Conservation (phyloP, 805 yeast genomes). For the Candida anglica region DNA sequence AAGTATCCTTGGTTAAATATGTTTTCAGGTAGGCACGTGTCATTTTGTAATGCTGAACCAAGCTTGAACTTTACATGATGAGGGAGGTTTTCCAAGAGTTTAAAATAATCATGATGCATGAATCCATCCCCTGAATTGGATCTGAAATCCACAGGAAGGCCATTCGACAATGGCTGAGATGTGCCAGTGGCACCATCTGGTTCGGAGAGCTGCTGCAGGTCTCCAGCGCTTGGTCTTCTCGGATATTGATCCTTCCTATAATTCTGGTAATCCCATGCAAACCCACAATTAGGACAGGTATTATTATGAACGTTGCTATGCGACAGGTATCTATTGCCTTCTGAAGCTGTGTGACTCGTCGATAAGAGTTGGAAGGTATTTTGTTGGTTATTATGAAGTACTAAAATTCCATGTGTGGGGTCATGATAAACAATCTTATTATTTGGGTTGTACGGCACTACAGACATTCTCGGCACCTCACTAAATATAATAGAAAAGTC, state of each 20-base stretch:
- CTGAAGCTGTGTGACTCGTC: conserved; percentile 4
- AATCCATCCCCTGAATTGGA: conserved; percentile 16
- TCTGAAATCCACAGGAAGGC: too few species aligned
- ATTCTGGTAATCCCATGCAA: conserved; percentile 13
- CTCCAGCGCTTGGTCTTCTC: neutral
- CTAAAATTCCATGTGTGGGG: conserved; percentile 29
- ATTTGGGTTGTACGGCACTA: conserved; percentile 31
- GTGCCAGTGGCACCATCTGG: neutral
- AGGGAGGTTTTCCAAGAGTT: conserved; percentile 26
- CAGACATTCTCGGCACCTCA: too few species aligned
- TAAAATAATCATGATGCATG: conserved; percentile 35
- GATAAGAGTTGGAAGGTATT: conserved; percentile 25
- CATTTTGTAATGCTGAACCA: too few species aligned
- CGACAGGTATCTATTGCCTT: too few species aligned
- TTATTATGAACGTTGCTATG: too few species aligned
- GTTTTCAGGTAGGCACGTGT: conserved; percentile 38
- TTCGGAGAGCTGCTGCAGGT: neutral
- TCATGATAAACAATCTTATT: conserved; percentile 32
- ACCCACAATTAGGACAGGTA: conserved; percentile 35
- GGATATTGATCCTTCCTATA: too few species aligned
- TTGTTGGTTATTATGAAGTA: conserved; percentile 28
- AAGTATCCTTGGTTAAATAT: conserved; percentile 84
- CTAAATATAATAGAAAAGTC: too few species aligned
- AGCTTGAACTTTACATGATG: too few species aligned
- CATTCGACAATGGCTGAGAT: too few species aligned